Percentiles rank a stretch among this genome's conserved stretches.
Evolutionary conservation across 352 stramenopile species (phyloP).

Genomic region (Globisporangium carolinianum): DNA sequence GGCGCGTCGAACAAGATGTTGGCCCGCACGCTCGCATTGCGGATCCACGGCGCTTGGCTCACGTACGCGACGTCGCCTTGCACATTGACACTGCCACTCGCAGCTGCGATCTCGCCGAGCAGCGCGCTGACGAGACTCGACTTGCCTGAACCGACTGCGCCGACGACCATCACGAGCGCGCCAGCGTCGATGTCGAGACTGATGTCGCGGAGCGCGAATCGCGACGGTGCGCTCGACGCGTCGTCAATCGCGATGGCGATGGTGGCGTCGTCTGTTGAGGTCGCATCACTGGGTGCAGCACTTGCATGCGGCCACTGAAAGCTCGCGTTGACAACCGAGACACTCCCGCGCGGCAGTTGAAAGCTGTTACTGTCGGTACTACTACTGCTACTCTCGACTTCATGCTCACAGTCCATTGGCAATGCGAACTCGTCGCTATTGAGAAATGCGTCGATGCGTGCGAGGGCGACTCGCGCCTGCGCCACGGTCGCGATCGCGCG

Average conservation of each 20-base stretch:
- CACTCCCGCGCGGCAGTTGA: constrained; percentile 2
- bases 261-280: neutral
- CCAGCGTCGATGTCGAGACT: constrained; percentile 59
- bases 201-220: constrained; percentile 24
- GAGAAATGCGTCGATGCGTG: constrained; percentile 21
- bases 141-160: constrained; percentile 41
- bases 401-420: neutral
- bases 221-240: neutral
- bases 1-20: constrained; percentile 86
- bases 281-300: too few species aligned
- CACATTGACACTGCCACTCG: constrained; percentile 16
- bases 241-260: neutral
- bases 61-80: constrained; percentile 59
- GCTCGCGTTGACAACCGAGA: constrained; percentile 14
- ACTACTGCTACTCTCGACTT: too few species aligned
- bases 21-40: constrained; percentile 83
- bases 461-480: constrained; percentile 18
- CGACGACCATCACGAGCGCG: constrained; percentile 42
- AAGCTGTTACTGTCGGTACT: too few species aligned
- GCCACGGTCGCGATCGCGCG: constrained; percentile 18
- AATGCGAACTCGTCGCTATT: constrained; percentile 17
- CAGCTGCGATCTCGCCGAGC: constrained; percentile 39
- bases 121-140: constrained; percentile 46
- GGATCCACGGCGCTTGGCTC: constrained; percentile 89
- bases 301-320: constrained; percentile 18